Conservation (phyloP, 495 filamentous ascomycete species). For the Hypoxylon crocopeplum region DNA sequence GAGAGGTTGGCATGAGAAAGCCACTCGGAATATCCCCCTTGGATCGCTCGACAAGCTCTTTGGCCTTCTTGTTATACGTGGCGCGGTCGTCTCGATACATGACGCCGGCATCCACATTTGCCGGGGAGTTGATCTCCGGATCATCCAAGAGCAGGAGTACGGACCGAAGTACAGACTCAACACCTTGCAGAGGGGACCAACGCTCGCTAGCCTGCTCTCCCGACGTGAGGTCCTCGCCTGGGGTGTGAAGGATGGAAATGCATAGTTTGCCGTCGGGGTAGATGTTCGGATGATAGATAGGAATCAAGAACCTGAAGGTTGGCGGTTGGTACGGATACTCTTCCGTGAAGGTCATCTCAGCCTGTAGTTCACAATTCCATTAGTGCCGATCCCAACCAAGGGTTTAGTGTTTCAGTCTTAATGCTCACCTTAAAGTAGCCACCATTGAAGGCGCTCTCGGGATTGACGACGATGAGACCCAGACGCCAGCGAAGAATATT, state of each 20-base stretch:
- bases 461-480: conserved; percentile 89
- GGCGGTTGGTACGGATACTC: conserved; percentile 95
- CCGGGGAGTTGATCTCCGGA: conserved; percentile 89
- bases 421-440: conserved; percentile 80
- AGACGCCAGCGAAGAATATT: conserved; percentile 88
- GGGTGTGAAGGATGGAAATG: conserved; percentile 94
- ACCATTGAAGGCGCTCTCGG: conserved; percentile 88
- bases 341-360: conserved; percentile 82
- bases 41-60: conserved; percentile 71
- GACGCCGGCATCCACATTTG: conserved; percentile 92
- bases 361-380: conserved; percentile 47
- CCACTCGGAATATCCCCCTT: conserved; percentile 80
- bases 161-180: conserved; percentile 91
- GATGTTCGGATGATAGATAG: conserved; percentile 90
- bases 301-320: conserved; percentile 83
- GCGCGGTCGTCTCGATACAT: conserved; percentile 76
- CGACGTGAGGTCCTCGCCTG: conserved; percentile 90
- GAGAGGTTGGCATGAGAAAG: conserved; percentile 81
- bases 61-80: conserved; percentile 72
- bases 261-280: conserved; percentile 89
- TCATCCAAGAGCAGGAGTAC: conserved; percentile 94
- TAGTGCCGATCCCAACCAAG: conserved; percentile 4
- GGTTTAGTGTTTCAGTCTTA: neutral
- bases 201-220: conserved; percentile 88
- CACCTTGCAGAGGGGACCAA: conserved; percentile 91